Evolutionary conservation across 768 basidiomycete genomes (phyloP), one percentile per base, ranked within the genome.

Genomic region (Tubosaeta brunneosetosa): DNA sequence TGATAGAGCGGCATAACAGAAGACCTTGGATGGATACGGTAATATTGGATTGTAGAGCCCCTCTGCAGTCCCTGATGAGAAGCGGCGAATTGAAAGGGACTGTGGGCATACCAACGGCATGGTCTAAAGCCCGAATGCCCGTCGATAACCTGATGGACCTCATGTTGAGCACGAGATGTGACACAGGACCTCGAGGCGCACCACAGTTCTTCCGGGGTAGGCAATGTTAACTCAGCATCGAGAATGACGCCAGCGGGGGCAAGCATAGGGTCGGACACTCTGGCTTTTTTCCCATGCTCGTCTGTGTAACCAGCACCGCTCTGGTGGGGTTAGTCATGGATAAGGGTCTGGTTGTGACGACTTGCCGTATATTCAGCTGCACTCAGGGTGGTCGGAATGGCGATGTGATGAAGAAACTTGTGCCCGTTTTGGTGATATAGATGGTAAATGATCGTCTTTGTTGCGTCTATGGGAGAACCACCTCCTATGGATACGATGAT

Each of bases 381-480:
- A 59, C 86, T 88, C 33, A 91, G 71, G 5, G 88, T 90, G 7
- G 89, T 92, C 0, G 90, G 90, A 52, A 91, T 84, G 14, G 89
- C 85, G 47, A 92, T 87, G 58, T 90, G 88, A 17, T 69, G 75
- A 45, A 80, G 67, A 45, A 76, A 82, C 5, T 69, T 68, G 1
- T 78, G 80, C 2, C 80, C 82, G 3, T 59, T 67, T 54, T 83
- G 79, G 53, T 83, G 68, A 57, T 86, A 81, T 31, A 83, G 69
- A 47, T 79, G 76, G 64, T 82, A 84, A 8, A 85, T 64, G 27
- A 91, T 85, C 0, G 82, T 83, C 64, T 92, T 91, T 19, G 85
- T 72, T 2, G 85, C 87, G 64, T 91, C 90, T 52, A 91, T 74
- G 12, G 88, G 87, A 1, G 88, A 90, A 45, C 89, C 90, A 22